Percentiles rank a stretch among this genome's conserved stretches.
phyloP scores from a whole-genome alignment of 495 filamentous ascomycete genomes.

The Penicillium taxi region DNA sequence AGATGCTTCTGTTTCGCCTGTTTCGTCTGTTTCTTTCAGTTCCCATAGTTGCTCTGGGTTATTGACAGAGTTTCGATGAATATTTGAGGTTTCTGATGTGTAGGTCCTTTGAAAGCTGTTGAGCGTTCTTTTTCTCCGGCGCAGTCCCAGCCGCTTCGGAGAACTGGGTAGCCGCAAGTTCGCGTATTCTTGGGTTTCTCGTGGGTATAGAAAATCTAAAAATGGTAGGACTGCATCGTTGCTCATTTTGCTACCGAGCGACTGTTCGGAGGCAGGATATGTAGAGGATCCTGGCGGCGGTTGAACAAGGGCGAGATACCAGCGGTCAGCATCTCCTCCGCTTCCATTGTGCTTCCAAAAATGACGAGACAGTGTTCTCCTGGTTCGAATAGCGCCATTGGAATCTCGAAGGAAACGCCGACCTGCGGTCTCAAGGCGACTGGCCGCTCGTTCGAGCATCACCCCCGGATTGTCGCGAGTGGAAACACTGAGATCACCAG shows the following conservation, averaged over 20 bases:
- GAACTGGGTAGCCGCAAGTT: slow-evolving; percentile 17
- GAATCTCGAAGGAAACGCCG: slow-evolving; percentile 56
- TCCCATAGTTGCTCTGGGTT: neutral
- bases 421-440: slow-evolving; percentile 70
- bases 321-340: slow-evolving; percentile 47
- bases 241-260: slow-evolving; percentile 6
- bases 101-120: slow-evolving; percentile 23
- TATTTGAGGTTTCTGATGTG: slow-evolving; percentile 18
- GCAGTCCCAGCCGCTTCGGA: slow-evolving; percentile 20
- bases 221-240: slow-evolving; percentile 20
- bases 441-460: slow-evolving; percentile 80
- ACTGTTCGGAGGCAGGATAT: slow-evolving; percentile 7
- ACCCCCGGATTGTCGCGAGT: slow-evolving; percentile 44
- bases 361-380: slow-evolving; percentile 51
- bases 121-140: slow-evolving; percentile 21
- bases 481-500: slow-evolving; percentile 26
- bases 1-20: neutral
- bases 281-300: slow-evolving; percentile 13
- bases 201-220: slow-evolving; percentile 40
- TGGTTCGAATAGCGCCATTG: slow-evolving; percentile 45
- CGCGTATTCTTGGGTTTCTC: slow-evolving; percentile 16
- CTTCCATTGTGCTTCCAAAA: slow-evolving; percentile 61
- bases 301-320: slow-evolving; percentile 33
- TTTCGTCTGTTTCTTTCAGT: neutral
- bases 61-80: slow-evolving; percentile 1